Conservation (phyloP, 2,329 filamentous ascomycete species). For the Microcyclosporella mali region DNA sequence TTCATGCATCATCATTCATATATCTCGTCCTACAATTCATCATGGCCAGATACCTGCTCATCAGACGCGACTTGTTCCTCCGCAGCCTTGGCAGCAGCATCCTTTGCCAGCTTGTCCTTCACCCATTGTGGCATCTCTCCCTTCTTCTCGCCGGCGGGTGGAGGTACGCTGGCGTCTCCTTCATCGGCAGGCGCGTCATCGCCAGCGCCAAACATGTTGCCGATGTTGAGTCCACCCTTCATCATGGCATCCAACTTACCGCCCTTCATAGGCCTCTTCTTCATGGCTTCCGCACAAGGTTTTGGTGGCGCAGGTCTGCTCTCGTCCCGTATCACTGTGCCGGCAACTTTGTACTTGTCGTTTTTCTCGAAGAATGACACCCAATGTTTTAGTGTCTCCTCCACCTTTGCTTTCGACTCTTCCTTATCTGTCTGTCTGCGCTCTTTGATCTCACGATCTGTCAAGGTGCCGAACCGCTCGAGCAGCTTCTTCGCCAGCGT, state of each 20-base stretch:
- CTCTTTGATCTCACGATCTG: slow-evolving; percentile 15
- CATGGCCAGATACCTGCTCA: no score
- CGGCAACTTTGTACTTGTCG: slow-evolving; percentile 23
- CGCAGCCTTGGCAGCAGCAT: background rate
- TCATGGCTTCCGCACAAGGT: slow-evolving; percentile 24
- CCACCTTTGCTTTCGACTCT: slow-evolving; percentile 57
- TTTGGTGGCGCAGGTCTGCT: slow-evolving; percentile 17
- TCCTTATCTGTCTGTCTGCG: slow-evolving; percentile 16
- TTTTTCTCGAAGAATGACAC: slow-evolving; percentile 43
- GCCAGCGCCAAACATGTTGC: slow-evolving; percentile 10
- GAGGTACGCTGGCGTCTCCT: background rate
- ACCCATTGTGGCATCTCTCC: slow-evolving; percentile 19
- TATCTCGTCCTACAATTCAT: no score
- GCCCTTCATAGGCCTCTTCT: slow-evolving; percentile 28
- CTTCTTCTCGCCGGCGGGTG: slow-evolving; percentile 2
- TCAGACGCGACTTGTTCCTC: no score
- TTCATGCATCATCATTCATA: no score
- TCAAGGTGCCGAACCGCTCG: slow-evolving; percentile 21
- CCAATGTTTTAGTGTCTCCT: slow-evolving; percentile 56
- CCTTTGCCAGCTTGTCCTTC: slow-evolving; percentile 16
- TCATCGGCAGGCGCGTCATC: slow-evolving; percentile 2
- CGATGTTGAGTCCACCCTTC: slow-evolving; percentile 6
- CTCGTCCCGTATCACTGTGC: slow-evolving; percentile 19
- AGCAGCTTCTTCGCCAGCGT: slow-evolving; percentile 25
- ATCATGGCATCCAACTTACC: slow-evolving; percentile 25